These are phyloP conservation scores for Handroanthus guayacan DNA, from an alignment of 257 asterid genomes.

Conservation along the genomic window DNA sequence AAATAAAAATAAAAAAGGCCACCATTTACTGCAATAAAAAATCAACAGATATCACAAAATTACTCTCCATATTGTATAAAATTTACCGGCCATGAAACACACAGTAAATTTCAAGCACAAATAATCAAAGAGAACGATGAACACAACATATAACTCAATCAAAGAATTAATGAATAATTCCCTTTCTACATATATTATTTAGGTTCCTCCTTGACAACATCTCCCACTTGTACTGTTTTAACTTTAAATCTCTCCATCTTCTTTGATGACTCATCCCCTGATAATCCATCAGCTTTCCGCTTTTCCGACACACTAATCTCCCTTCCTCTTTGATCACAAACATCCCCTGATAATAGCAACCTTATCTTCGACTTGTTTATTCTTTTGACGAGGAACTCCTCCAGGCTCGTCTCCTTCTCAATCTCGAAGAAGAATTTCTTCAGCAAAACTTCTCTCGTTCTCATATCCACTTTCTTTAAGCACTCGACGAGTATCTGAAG, in stretches of 20 bases:
- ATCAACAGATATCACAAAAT: too few species aligned
- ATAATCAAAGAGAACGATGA: background rate
- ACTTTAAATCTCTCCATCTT: slow-evolving; percentile 41
- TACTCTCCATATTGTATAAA: too few species aligned
- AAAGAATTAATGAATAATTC: too few species aligned
- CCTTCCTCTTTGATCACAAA: background rate
- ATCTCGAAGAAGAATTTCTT: slow-evolving; percentile 40
- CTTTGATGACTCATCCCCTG: background rate
- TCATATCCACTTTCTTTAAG: slow-evolving; percentile 24
- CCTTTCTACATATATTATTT: background rate
- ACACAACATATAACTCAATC: too few species aligned
- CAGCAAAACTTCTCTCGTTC: slow-evolving; percentile 29
- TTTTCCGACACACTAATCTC: too few species aligned
- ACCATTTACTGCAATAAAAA: too few species aligned
- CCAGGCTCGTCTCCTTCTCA: slow-evolving; percentile 34
- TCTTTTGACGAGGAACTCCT: slow-evolving; percentile 32
- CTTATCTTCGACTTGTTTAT: slow-evolving; percentile 22
- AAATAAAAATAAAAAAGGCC: too few species aligned
- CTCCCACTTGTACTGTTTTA: slow-evolving; percentile 37
- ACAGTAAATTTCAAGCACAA: background rate
- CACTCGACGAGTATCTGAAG: slow-evolving; percentile 39
- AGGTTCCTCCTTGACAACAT: slow-evolving; percentile 38
- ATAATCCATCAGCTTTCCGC: background rate
- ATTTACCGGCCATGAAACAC: too few species aligned
- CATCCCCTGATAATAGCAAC: background rate